Percentiles rank a stretch among this genome's conserved stretches.
These are phyloP conservation scores for Penicillium manginii DNA, from an alignment of 495 filamentous ascomycete species.

Conservation along the genomic window DNA sequence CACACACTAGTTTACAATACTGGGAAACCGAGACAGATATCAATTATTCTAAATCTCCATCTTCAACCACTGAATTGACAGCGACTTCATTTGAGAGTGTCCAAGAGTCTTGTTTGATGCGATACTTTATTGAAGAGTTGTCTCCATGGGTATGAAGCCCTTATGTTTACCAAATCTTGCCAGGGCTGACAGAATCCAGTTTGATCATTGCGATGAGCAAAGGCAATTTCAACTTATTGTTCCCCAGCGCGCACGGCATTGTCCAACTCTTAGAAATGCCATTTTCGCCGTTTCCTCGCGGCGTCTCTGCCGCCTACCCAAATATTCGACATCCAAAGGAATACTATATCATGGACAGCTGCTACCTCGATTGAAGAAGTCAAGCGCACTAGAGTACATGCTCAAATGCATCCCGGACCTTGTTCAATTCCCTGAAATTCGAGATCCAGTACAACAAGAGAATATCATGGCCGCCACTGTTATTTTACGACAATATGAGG, in stretches of 20 bases:
- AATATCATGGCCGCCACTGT: conserved; percentile 35
- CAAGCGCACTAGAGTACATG: conserved; percentile 32
- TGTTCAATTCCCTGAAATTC: conserved; percentile 20
- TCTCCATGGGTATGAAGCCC: conserved; percentile 31
- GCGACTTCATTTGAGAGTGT: background rate
- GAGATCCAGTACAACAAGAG: conserved; percentile 25
- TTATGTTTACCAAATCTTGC: background rate
- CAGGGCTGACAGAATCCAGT: conserved; percentile 16
- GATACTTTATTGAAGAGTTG: conserved; percentile 33
- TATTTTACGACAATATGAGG: conserved; percentile 35
- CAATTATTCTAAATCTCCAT: conserved; percentile 2
- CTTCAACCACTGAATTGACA: conserved; percentile 1
- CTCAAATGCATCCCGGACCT: conserved; percentile 34
- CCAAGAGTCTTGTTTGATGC: conserved; percentile 31
- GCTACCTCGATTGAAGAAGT: conserved; percentile 21
- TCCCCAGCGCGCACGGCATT: conserved; percentile 24
- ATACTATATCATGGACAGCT: conserved; percentile 23
- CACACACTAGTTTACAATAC: background rate
- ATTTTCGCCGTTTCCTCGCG: conserved; percentile 31
- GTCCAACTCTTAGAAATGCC: conserved; percentile 25
- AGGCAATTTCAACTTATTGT: conserved; percentile 30
- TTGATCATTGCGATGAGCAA: conserved; percentile 32
- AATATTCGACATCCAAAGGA: conserved; percentile 26
- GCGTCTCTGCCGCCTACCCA: conserved; percentile 26
- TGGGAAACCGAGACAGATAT: background rate